Base-by-base conservation (phyloP, 495 filamentous ascomycete species). In the Baudoinia panamericana region DNA sequence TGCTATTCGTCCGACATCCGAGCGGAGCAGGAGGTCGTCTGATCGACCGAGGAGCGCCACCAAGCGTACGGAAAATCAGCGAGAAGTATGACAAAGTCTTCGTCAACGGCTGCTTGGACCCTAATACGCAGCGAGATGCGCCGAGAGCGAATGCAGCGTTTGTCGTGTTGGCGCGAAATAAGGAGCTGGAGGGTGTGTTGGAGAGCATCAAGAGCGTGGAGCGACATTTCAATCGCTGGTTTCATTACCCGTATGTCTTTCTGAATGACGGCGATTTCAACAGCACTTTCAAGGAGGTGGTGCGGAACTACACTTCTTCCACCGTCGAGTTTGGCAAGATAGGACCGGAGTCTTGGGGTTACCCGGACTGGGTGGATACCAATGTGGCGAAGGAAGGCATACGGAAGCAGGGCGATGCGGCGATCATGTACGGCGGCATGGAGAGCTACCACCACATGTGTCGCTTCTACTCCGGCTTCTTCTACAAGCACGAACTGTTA, bases 361-460 rank as follows among this genome's bases (percentile, higher is more conserved):
- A 78, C 60, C 90, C 92, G 11, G 84, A 96, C 51, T 96, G 92
- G 92, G 79, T 90, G 43, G 85, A 99, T 59, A 68, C 73, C 29
- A 84, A 84, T 55, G 84, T 93, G 24, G 90, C 87, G 40, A 87
- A 85, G 65, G 90, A 99, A 61, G 88, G 86, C 42, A 84, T 99
- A 51, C 69, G 78, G 33, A 90, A 93, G 64, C 90, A 99, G 60
- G 90, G 90, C 53, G 90, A 99, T 65, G 78, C 78, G 38, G 90
- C 92, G 26, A 95, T 99, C 64, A 99, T 99, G 90, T 99, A 99
- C 60, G 90, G 90, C 62, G 90, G 90, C 17, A 87, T 99, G 75
- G 92, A 95, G 55, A 94, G 86, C 63, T 99, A 99, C 59, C 90
- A 99, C 57, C 80, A 92, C 64, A 64, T 64, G 61, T 64, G 61